phyloP scores from a whole-genome alignment of 768 basidiomycete genomes.

The Lactifluus rugatus region DNA sequence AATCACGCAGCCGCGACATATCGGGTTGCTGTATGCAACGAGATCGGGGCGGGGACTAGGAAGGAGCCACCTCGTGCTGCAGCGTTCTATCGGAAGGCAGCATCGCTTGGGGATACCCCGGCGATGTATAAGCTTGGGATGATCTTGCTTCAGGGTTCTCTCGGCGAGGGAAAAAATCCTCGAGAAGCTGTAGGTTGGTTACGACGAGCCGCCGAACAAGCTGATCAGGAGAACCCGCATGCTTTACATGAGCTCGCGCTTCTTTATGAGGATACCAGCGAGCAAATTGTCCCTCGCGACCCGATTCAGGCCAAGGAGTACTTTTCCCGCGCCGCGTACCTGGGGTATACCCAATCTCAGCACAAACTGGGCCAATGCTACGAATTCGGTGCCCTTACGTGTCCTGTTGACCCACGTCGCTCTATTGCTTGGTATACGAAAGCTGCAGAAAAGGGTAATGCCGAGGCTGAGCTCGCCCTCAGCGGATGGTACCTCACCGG shows the following conservation, averaged over 20 bases:
- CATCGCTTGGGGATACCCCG: conserved; percentile 90
- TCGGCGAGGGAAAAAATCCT: conserved; percentile 76
- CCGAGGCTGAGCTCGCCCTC: conserved; percentile 90
- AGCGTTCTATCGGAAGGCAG: conserved; percentile 94
- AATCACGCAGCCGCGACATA: conserved; percentile 92
- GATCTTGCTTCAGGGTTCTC: conserved; percentile 77
- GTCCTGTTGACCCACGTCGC: conserved; percentile 84
- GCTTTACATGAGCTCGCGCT: conserved; percentile 92
- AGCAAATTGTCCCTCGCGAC: conserved; percentile 65
- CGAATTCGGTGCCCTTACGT: conserved; percentile 83
- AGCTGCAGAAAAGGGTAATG: conserved; percentile 92
- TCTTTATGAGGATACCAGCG: conserved; percentile 64
- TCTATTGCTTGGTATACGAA: conserved; percentile 99
- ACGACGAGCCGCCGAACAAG: conserved; percentile 89
- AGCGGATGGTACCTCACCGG: conserved; percentile 99
- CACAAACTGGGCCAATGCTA: conserved; percentile 93
- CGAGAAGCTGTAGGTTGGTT: conserved; percentile 94
- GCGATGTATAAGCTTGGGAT: conserved; percentile 99
- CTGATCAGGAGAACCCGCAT: conserved; percentile 97
- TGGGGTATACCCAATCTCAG: conserved; percentile 90
- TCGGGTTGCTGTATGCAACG: conserved; percentile 97
- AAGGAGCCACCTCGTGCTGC: conserved; percentile 82
- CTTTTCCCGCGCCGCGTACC: conserved; percentile 83
- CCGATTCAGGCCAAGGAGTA: conserved; percentile 74
- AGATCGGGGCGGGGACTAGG: conserved; percentile 93